Percentiles rank a stretch among this genome's conserved stretches.
These are phyloP conservation scores for Monosporascus sp. DNA, from an alignment of 2,329 filamentous ascomycete genomes.

Conservation along the genomic window DNA sequence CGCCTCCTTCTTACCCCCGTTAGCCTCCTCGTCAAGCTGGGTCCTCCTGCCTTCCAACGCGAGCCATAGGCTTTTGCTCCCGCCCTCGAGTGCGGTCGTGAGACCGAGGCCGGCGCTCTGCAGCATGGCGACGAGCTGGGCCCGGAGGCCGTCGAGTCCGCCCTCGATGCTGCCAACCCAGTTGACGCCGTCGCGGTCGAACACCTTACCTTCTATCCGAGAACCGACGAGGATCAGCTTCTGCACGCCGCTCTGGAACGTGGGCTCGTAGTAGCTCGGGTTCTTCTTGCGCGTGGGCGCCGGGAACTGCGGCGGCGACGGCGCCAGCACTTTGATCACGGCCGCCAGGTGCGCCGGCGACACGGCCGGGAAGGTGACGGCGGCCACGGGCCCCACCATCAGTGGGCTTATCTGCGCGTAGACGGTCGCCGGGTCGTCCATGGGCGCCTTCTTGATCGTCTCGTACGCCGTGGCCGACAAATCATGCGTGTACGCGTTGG, in stretches of 20 bases:
- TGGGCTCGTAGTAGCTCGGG: conserved; percentile 75
- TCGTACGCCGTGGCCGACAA: conserved; percentile 50
- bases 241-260: conserved; percentile 74
- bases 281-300: conserved; percentile 70
- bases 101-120: conserved; percentile 75
- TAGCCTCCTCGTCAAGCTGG: conserved; percentile 71
- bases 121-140: conserved; percentile 75
- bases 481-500: conserved; percentile 45
- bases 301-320: conserved; percentile 67
- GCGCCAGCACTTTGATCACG: conserved; percentile 72
- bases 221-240: conserved; percentile 87
- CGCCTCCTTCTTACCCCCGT: conserved; percentile 26
- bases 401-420: conserved; percentile 66
- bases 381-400: conserved; percentile 74
- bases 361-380: conserved; percentile 75
- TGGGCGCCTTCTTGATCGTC: conserved; percentile 33
- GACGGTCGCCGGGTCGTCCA: conserved; percentile 31
- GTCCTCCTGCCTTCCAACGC: conserved; percentile 78
- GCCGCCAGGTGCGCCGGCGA: conserved; percentile 80
- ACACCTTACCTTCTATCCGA: conserved; percentile 77
- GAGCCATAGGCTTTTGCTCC: conserved; percentile 77
- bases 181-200: conserved; percentile 66
- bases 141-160: conserved; percentile 73
- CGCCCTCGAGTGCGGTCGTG: conserved; percentile 72
- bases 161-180: conserved; percentile 72